A percentile compares a stretch with the other conserved stretches of the same genome.
phyloP scores from a whole-genome alignment of 768 basidiomycete species.

The Suillus plorans region DNA sequence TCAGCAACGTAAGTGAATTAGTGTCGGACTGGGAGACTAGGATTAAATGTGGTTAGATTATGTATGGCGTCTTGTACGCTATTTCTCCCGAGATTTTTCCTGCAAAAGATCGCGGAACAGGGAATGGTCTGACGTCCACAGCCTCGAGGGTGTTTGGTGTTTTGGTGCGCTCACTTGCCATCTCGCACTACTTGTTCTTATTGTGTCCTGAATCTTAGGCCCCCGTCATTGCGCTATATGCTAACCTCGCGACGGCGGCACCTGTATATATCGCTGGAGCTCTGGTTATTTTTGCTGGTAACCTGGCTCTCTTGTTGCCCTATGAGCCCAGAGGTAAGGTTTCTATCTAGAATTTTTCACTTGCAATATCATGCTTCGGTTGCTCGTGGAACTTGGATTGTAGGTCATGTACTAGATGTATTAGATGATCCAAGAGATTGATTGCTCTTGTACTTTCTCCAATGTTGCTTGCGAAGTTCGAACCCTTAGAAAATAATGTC shows the following conservation, averaged over 20 bases:
- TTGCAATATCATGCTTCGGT: not conserved
- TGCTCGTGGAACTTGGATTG: not conserved
- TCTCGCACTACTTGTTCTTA: not conserved
- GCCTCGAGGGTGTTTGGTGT: slow-evolving; percentile 67
- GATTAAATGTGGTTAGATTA: slow-evolving; percentile 41
- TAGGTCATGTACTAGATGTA: not conserved
- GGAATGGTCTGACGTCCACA: slow-evolving; percentile 62
- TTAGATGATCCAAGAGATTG: not conserved
- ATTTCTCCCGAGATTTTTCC: slow-evolving; percentile 71
- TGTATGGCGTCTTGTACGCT: slow-evolving; percentile 77
- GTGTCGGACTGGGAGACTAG: not conserved
- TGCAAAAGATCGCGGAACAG: slow-evolving; percentile 71
- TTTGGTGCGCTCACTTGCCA: slow-evolving; percentile 43
- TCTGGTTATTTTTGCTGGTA: slow-evolving; percentile 59
- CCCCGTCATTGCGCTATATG: slow-evolving; percentile 70
- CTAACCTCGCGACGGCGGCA: slow-evolving; percentile 59
- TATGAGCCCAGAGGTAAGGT: slow-evolving; percentile 77
- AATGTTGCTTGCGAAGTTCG: not conserved
- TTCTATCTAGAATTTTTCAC: slow-evolving; percentile 45
- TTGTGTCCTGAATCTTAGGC: slow-evolving; percentile 40
- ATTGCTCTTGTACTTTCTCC: not conserved
- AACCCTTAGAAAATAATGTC: not conserved
- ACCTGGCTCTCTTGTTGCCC: slow-evolving; percentile 61
- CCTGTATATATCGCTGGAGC: slow-evolving; percentile 75
- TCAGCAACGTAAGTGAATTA: slow-evolving; percentile 46